Evolutionary conservation across 495 filamentous ascomycete species (phyloP).

Genomic region (Coniosporium apollinis): DNA sequence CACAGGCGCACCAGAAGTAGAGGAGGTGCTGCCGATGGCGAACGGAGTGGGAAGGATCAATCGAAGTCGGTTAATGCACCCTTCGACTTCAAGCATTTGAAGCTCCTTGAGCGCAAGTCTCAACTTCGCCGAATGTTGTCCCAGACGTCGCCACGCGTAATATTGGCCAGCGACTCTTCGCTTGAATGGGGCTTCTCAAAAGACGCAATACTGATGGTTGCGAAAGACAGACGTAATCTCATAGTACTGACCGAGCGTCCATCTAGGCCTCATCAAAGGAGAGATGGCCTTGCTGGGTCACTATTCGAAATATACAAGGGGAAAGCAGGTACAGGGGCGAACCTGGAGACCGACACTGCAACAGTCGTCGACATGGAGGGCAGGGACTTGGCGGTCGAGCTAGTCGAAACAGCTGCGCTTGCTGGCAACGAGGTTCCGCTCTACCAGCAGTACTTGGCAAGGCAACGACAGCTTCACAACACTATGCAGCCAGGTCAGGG

Average conservation of each 20-base stretch:
- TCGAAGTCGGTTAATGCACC: conserved; percentile 43
- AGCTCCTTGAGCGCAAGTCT: conserved; percentile 58
- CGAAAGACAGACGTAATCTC: conserved; percentile 58
- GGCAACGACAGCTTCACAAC: conserved; percentile 61
- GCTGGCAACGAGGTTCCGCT: conserved; percentile 55
- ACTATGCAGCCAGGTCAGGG: conserved; percentile 51
- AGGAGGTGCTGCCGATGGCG: conserved; percentile 19
- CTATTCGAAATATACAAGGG: conserved; percentile 21
- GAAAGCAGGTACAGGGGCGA: background rate
- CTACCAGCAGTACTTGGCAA: conserved; percentile 84
- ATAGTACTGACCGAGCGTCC: conserved; percentile 61
- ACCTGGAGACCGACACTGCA: conserved; percentile 1
- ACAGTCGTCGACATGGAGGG: conserved; percentile 40
- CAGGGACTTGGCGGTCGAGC: conserved; percentile 39
- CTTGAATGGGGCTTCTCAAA: conserved; percentile 92
- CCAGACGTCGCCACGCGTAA: conserved; percentile 40
- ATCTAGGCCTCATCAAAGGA: background rate
- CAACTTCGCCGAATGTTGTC: conserved; percentile 48
- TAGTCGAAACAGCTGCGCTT: conserved; percentile 44
- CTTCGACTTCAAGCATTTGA: conserved; percentile 79
- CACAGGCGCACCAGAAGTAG: conserved; percentile 7
- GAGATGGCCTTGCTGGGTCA: conserved; percentile 14
- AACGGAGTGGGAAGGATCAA: conserved; percentile 6
- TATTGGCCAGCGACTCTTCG: conserved; percentile 78
- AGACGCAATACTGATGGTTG: conserved; percentile 59